Percentiles rank a stretch among this genome's conserved stretches.
Conservation (phyloP, 176 grass and related monocot genomes). For the Carex myosuroides region DNA sequence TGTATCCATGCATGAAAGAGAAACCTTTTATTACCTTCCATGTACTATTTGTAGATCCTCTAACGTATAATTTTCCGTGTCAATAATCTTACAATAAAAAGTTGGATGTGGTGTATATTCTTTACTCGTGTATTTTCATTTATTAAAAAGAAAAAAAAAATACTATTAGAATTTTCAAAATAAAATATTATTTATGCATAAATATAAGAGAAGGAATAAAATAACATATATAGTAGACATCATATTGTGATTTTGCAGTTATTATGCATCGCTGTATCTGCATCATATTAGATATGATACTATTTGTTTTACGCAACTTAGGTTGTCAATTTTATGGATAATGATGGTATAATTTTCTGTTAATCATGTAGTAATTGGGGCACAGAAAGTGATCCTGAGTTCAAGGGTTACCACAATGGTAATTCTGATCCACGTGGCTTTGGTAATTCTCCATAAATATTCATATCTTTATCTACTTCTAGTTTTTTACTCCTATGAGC, state of each 20-base stretch:
- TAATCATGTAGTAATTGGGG: slow-evolving; percentile 72
- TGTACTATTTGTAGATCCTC: neutral
- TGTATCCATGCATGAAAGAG: neutral
- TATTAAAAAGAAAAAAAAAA: neutral
- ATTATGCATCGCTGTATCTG: neutral
- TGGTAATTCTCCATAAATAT: slow-evolving; percentile 39
- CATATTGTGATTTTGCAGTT: neutral
- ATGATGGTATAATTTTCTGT: neutral
- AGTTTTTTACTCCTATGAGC: neutral
- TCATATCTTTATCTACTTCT: neutral
- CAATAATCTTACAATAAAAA: neutral
- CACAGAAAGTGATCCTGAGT: slow-evolving; percentile 89
- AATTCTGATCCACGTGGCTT: slow-evolving; percentile 98
- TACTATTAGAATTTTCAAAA: neutral
- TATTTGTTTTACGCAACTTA: neutral
- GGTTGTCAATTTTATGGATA: neutral
- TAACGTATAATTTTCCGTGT: neutral
- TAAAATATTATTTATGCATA: neutral
- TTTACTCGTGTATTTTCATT: neutral
- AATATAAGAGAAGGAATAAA: neutral
- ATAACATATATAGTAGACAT: neutral
- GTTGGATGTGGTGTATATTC: neutral
- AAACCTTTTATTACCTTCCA: neutral
- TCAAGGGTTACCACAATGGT: slow-evolving; percentile 95
- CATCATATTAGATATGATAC: neutral